Conservation (phyloP, 2,329 filamentous ascomycete genomes). For the Alternaria novae-zelandiae region DNA sequence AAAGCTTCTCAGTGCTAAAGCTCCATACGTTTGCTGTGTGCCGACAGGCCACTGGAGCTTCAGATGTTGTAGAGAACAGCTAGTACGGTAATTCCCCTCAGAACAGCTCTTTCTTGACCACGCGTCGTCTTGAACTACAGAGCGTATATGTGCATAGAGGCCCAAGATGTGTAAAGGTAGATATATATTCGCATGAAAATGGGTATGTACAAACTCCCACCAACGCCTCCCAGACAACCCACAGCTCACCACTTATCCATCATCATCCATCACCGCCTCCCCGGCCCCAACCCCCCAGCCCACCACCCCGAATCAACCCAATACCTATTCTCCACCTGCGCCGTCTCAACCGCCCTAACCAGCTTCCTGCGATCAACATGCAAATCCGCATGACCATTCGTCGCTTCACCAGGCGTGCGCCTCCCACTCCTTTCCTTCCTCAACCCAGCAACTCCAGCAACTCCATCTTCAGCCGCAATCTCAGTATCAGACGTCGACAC, state of each 20-base stretch:
- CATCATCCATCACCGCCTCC: neutral
- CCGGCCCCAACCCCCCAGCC: conserved; percentile 39
- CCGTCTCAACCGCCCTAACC: conserved; percentile 34
- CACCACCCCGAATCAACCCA: conserved; percentile 48
- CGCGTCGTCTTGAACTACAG: too few relatives aligned
- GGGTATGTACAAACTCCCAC: neutral
- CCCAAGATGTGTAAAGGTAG: too few relatives aligned
- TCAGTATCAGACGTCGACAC: conserved; percentile 23
- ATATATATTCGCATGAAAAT: neutral
- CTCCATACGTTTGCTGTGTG: too few relatives aligned
- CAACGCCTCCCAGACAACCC: neutral
- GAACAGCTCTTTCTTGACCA: too few relatives aligned
- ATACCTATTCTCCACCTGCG: conserved; percentile 35
- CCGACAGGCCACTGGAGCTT: too few relatives aligned
- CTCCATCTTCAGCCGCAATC: conserved; percentile 4
- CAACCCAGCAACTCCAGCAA: conserved; percentile 5
- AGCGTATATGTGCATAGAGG: too few relatives aligned
- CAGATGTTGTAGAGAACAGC: too few relatives aligned
- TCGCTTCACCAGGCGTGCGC: conserved; percentile 29
- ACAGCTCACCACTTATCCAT: neutral
- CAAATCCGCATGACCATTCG: conserved; percentile 48
- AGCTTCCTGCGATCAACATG: conserved; percentile 47
- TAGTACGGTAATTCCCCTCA: too few relatives aligned
- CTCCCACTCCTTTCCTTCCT: conserved; percentile 10
- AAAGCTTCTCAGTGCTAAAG: too few relatives aligned